Conservation (phyloP, 306 rosid species). For the Pachyrhizus erosus region DNA sequence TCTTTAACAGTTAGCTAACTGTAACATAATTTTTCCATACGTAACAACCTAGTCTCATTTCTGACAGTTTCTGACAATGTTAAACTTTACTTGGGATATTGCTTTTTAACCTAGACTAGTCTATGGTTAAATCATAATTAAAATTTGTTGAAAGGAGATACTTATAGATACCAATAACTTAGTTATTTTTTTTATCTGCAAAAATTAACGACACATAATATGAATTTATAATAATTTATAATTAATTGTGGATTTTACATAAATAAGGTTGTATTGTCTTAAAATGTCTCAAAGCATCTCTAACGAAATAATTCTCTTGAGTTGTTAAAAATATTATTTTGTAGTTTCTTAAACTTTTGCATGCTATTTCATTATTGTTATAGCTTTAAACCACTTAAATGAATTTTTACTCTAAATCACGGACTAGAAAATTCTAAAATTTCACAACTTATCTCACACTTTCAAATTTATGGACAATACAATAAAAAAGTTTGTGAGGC, state of each 20-base stretch:
- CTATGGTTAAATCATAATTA: background rate
- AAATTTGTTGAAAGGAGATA: background rate
- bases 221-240: no score
- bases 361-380: background rate
- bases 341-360: background rate
- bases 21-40: background rate
- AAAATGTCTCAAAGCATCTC: background rate
- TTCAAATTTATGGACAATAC: background rate
- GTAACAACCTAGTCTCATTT: conserved; percentile 9
- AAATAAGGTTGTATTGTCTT: no score
- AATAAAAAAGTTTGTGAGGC: background rate
- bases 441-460: background rate
- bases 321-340: background rate
- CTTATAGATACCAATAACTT: no score
- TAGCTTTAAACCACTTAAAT: background rate
- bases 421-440: background rate
- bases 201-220: no score
- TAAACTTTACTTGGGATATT: background rate
- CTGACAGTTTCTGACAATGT: background rate
- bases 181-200: no score
- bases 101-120: conserved; percentile 33
- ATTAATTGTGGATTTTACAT: no score
- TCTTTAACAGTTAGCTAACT: background rate
- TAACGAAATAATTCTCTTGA: background rate
- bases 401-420: background rate